phyloP scores from a whole-genome alignment of 371 early-diverging fungal species.

The Rhizopus sp. region DNA sequence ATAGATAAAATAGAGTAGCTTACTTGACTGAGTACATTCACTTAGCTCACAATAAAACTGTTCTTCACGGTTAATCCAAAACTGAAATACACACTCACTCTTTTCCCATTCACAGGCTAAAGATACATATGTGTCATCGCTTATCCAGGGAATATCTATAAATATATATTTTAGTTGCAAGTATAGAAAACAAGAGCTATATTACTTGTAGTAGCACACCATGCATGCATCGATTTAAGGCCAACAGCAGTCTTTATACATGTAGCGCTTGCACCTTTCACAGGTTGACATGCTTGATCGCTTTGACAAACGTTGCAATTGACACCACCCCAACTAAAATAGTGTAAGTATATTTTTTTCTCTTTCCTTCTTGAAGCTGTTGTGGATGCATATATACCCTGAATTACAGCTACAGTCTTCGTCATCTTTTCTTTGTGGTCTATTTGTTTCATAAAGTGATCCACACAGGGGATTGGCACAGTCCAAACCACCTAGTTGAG shows the following conservation, averaged over 20 bases:
- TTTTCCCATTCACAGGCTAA: slow-evolving; percentile 48
- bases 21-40: slow-evolving; percentile 54
- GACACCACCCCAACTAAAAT: slow-evolving; percentile 46
- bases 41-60: slow-evolving; percentile 61
- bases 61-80: slow-evolving; percentile 59
- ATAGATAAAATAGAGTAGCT: slow-evolving; percentile 3
- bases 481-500: slow-evolving; percentile 35
- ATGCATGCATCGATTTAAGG: slow-evolving; percentile 51
- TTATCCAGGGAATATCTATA: slow-evolving; percentile 53
- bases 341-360: neutral
- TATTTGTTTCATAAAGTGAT: slow-evolving; percentile 36
- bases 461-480: slow-evolving; percentile 48
- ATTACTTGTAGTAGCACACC: slow-evolving; percentile 54
- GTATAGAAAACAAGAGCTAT: neutral
- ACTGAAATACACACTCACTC: slow-evolving; percentile 47
- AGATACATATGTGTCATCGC: slow-evolving; percentile 48
- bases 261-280: slow-evolving; percentile 42
- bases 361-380: neutral
- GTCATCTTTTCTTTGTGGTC: slow-evolving; percentile 29
- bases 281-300: slow-evolving; percentile 33
- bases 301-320: slow-evolving; percentile 53
- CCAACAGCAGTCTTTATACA: slow-evolving; percentile 51
- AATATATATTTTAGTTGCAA: neutral
- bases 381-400: slow-evolving; percentile 31
- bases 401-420: slow-evolving; percentile 44